Evolutionary conservation across 768 basidiomycete species (phyloP).

Genomic region (Amanita thiersii): DNA sequence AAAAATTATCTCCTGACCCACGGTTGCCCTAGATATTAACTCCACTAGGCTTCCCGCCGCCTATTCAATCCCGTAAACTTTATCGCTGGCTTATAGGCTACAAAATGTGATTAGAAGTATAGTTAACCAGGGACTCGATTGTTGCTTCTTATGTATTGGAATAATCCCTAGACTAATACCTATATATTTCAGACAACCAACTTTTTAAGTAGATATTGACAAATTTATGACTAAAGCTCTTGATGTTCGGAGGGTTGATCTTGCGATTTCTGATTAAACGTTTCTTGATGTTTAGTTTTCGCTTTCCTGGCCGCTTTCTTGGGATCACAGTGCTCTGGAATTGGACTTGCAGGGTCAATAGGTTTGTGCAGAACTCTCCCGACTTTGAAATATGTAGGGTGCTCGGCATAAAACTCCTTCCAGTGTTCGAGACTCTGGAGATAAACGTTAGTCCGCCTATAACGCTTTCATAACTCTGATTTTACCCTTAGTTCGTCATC

Average conservation of each 20-base stretch:
- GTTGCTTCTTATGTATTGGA: conserved; percentile 6
- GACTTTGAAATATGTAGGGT: conserved; percentile 71
- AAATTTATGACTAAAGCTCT: conserved; percentile 26
- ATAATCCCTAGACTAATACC: conserved; percentile 8
- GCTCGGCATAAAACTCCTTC: conserved; percentile 83
- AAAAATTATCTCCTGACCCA: conserved; percentile 74
- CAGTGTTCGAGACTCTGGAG: conserved; percentile 71
- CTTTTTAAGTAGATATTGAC: conserved; percentile 4
- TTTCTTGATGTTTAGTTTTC: conserved; percentile 21
- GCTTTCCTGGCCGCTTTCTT: conserved; percentile 36
- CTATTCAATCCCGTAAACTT: not conserved
- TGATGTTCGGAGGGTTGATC: conserved; percentile 21
- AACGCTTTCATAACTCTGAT: conserved; percentile 8
- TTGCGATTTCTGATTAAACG: conserved; percentile 11
- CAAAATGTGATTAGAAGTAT: not conserved
- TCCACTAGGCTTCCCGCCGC: not conserved
- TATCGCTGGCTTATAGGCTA: not conserved
- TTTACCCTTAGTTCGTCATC: conserved; percentile 65
- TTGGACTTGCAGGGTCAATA: conserved; percentile 69
- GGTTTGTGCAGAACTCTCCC: conserved; percentile 71
- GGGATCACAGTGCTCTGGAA: conserved; percentile 67
- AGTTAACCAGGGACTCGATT: not conserved
- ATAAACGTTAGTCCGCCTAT: conserved; percentile 5
- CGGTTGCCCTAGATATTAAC: conserved; percentile 36
- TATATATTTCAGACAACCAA: conserved; percentile 11